Conservation (phyloP, 768 basidiomycete genomes). For the Tremella yokohamensis region DNA sequence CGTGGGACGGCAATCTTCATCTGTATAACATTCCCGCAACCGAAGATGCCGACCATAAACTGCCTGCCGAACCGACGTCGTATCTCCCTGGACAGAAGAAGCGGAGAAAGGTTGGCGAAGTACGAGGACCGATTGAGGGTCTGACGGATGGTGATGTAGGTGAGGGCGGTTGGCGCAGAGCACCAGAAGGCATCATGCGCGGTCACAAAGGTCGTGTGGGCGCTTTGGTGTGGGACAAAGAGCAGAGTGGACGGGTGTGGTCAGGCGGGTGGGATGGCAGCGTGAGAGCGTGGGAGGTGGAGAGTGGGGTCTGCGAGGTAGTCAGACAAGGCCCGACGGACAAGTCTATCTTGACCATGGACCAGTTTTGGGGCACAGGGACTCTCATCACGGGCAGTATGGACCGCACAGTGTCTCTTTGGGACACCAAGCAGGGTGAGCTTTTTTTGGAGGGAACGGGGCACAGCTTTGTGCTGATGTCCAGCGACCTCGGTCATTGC, state of each 20-base stretch:
- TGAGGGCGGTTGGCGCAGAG: conserved; percentile 52
- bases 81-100: conserved; percentile 55
- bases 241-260: conserved; percentile 52
- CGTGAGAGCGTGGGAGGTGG: conserved; percentile 80
- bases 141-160: conserved; percentile 35
- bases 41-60: conserved; percentile 64
- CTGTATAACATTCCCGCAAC: conserved; percentile 55
- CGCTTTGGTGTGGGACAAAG: conserved; percentile 60
- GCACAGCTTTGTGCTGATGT: conserved; percentile 9
- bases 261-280: conserved; percentile 84
- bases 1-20: conserved; percentile 83
- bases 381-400: conserved; percentile 53
- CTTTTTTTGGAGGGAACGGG: background rate
- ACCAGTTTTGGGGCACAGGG: conserved; percentile 47
- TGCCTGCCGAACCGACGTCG: conserved; percentile 53
- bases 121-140: conserved; percentile 48
- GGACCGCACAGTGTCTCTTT: conserved; percentile 53
- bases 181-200: conserved; percentile 68
- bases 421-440: conserved; percentile 52
- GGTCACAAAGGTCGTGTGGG: conserved; percentile 82
- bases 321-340: conserved; percentile 53
- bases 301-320: conserved; percentile 56
- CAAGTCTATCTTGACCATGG: conserved; percentile 51
- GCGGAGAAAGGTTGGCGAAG: conserved; percentile 64
- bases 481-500: conserved; percentile 52